Evolutionary conservation across 2,329 filamentous ascomycete genomes (phyloP).

Genomic region (Pyrenochaeta sp.): DNA sequence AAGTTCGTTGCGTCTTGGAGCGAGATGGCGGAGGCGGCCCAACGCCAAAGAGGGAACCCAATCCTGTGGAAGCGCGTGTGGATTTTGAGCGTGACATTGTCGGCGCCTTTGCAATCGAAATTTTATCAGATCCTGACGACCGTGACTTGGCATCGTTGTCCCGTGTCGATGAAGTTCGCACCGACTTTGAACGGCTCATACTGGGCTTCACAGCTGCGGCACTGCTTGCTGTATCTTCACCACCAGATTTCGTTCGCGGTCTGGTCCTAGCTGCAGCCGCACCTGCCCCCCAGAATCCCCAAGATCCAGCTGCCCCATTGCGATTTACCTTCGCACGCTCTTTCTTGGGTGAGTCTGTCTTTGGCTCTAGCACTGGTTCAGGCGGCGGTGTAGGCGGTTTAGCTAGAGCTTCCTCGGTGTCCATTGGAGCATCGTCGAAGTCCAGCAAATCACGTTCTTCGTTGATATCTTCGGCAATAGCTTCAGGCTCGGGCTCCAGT

Average conservation of each 20-base stretch:
- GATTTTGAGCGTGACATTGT: slow-evolving; percentile 61
- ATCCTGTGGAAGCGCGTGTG: slow-evolving; percentile 65
- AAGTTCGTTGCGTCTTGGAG: slow-evolving; percentile 72
- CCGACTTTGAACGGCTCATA: slow-evolving; percentile 65
- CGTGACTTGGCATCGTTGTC: slow-evolving; percentile 72
- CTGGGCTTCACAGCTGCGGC: slow-evolving; percentile 50
- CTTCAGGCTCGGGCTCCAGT: slow-evolving; percentile 31
- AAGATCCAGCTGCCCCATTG: slow-evolving; percentile 71
- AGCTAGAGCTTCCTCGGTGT: slow-evolving; percentile 35
- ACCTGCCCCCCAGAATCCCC: slow-evolving; percentile 77
- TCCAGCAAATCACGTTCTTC: slow-evolving; percentile 28
- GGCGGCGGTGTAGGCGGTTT: slow-evolving; percentile 59
- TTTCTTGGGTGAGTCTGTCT: slow-evolving; percentile 67
- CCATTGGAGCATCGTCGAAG: slow-evolving; percentile 32
- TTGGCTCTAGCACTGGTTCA: slow-evolving; percentile 48
- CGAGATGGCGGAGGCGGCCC: slow-evolving; percentile 65
- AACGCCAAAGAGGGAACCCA: slow-evolving; percentile 69
- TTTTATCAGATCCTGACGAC: slow-evolving; percentile 78
- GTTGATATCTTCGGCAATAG: slow-evolving; percentile 25
- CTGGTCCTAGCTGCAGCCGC: slow-evolving; percentile 49
- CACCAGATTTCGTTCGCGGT: slow-evolving; percentile 42
- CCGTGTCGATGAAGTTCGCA: slow-evolving; percentile 54
- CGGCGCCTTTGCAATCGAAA: slow-evolving; percentile 54
- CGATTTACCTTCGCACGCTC: slow-evolving; percentile 81
- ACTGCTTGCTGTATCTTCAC: slow-evolving; percentile 37